These are phyloP conservation scores for Curvularia verruculosa DNA, from an alignment of 2,329 filamentous ascomycete genomes.

Conservation along the genomic window DNA sequence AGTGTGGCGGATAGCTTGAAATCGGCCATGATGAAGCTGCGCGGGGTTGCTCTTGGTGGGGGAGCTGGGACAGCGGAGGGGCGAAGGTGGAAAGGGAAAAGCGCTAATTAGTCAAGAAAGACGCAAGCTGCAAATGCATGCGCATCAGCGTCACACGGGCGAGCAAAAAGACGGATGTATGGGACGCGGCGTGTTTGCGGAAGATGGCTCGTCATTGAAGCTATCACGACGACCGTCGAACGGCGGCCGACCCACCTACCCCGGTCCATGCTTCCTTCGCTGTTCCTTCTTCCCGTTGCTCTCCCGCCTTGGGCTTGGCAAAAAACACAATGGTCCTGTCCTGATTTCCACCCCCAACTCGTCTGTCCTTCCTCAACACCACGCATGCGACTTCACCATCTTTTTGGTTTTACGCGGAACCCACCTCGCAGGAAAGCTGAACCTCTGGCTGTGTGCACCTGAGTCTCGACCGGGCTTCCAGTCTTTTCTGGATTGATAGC, in stretches of 20 bases:
- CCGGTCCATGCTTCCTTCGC: not conserved
- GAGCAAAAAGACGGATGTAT: not conserved
- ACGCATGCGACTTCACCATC: not conserved
- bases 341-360: not conserved
- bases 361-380: not conserved
- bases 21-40: constrained; percentile 66
- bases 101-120: constrained; percentile 1
- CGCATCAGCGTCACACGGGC: constrained; percentile 13
- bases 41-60: constrained; percentile 32
- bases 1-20: constrained; percentile 95
- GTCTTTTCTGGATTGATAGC: not conserved
- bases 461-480: not conserved
- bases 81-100: constrained; percentile 20
- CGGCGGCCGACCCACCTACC: constrained; percentile 6
- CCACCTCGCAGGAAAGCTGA: not conserved
- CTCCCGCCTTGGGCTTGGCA: not conserved
- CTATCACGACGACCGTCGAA: constrained; percentile 17
- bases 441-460: not conserved
- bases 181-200: constrained; percentile 1
- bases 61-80: constrained; percentile 10
- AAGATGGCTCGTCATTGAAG: constrained; percentile 1
- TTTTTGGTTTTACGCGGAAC: not conserved
- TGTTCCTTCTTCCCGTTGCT: constrained; percentile 3
- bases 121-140: constrained; percentile 3
- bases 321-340: not conserved